Evolutionary conservation across 129 eudicot species (phyloP).

Genomic region (Lactuca saligna): DNA sequence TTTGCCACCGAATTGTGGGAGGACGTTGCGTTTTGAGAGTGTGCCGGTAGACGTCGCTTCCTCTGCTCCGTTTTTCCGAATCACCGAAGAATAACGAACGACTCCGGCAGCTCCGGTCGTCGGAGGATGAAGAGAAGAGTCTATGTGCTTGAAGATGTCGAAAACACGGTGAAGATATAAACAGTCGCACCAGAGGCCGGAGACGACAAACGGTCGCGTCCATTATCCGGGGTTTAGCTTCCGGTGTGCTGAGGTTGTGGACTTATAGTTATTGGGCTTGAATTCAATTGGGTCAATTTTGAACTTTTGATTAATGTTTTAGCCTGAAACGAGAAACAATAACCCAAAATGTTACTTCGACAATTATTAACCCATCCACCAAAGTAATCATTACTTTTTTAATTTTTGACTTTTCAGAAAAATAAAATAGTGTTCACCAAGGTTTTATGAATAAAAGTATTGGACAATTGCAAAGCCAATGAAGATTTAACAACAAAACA

Average conservation of each 20-base stretch:
- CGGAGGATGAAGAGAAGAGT: constrained; percentile 20
- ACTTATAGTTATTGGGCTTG: neutral
- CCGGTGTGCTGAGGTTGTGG: neutral
- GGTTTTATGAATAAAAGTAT: too few relatives aligned
- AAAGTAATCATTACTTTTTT: too few relatives aligned
- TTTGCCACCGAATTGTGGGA: constrained; percentile 33
- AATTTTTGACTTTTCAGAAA: too few relatives aligned
- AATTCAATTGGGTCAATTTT: neutral
- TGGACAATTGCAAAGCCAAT: too few relatives aligned
- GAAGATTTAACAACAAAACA: too few relatives aligned
- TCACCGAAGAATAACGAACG: constrained; percentile 16
- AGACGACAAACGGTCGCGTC: constrained; percentile 20
- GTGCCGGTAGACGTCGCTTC: constrained; percentile 44
- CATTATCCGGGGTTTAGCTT: constrained; percentile 11
- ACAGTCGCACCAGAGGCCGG: constrained; percentile 19
- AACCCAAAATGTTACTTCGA: too few relatives aligned
- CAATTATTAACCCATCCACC: too few relatives aligned
- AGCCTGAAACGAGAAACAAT: neutral
- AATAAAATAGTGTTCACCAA: too few relatives aligned
- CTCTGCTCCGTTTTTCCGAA: constrained; percentile 18
- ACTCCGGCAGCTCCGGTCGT: neutral
- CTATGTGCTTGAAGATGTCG: constrained; percentile 5
- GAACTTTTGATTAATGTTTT: neutral
- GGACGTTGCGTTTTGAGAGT: constrained; percentile 62
- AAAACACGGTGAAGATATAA: neutral